A percentile compares a stretch with the other conserved stretches of the same genome.
Evolutionary conservation across 768 basidiomycete species (phyloP).

Genomic region (Hericium coralloides): DNA sequence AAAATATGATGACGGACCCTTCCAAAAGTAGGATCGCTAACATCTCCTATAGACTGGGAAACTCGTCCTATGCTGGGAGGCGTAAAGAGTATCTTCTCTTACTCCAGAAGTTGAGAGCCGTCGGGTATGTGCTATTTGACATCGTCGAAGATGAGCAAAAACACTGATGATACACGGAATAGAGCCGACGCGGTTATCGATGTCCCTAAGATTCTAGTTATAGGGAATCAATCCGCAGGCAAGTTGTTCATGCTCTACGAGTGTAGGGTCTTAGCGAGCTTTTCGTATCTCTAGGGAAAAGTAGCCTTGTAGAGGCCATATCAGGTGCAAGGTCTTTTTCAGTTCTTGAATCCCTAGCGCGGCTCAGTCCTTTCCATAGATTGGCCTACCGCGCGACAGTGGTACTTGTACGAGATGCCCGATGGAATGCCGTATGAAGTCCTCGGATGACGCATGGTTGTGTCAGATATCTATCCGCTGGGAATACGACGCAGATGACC

Average conservation of each 20-base stretch:
- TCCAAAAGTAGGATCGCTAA: too few species aligned
- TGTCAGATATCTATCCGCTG: constrained; percentile 35
- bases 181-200: constrained; percentile 38
- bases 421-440: constrained; percentile 3
- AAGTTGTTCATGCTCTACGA: not conserved
- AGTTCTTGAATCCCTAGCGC: not conserved
- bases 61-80: not conserved
- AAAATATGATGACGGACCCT: too few species aligned
- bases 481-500: constrained; percentile 28
- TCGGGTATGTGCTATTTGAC: not conserved
- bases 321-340: not conserved
- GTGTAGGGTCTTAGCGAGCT: not conserved
- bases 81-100: not conserved
- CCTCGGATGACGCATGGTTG: constrained; percentile 11
- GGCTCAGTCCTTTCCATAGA: constrained; percentile 16
- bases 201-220: constrained; percentile 37
- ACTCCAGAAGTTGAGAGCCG: not conserved
- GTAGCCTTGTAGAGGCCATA: constrained; percentile 1
- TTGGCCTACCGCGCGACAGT: constrained; percentile 34
- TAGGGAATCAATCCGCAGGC: constrained; percentile 27
- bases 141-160: not conserved
- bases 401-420: constrained; percentile 28
- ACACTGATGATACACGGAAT: not conserved
- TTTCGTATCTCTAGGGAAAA: not conserved
- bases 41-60: too few species aligned